A percentile compares a stretch with the other conserved stretches of the same genome.
phyloP scores from a whole-genome alignment of 2,329 filamentous ascomycete genomes.

The Fusarium avenaceum region DNA sequence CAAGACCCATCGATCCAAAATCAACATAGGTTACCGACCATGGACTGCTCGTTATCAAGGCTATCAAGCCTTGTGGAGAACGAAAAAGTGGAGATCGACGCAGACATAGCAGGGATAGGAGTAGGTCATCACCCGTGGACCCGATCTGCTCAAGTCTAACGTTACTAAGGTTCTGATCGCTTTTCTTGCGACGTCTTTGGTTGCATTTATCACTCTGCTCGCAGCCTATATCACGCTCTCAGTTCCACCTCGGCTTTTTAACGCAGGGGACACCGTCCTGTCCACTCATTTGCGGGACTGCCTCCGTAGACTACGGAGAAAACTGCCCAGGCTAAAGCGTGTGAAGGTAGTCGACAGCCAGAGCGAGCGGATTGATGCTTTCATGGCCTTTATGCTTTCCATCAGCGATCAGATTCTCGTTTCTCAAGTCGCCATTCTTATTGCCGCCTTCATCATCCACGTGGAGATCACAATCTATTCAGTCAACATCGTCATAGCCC shows the following conservation, averaged over 20 bases:
- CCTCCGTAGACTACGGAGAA: rapidly evolving
- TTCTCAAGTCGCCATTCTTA: neutral
- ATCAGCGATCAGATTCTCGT: constrained; percentile 13
- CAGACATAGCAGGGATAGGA: constrained; percentile 14
- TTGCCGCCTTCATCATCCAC: neutral
- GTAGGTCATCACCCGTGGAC: neutral
- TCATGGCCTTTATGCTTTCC: constrained; percentile 5
- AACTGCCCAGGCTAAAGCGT: neutral
- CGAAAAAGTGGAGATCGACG: neutral
- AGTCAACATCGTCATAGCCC: constrained; percentile 1
- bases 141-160: rapidly evolving
- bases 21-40: neutral
- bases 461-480: constrained; percentile 14
- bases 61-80: neutral
- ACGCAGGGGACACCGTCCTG: neutral
- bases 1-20: too few species aligned
- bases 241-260: neutral
- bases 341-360: neutral
- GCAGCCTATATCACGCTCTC: neutral
- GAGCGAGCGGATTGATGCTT: neutral
- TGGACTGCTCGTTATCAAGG: neutral
- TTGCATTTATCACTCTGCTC: neutral
- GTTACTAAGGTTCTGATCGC: neutral
- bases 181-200: constrained; percentile 1
- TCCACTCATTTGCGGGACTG: neutral